phyloP scores from a whole-genome alignment of 306 rosid species.

The Quercus wislizeni region DNA sequence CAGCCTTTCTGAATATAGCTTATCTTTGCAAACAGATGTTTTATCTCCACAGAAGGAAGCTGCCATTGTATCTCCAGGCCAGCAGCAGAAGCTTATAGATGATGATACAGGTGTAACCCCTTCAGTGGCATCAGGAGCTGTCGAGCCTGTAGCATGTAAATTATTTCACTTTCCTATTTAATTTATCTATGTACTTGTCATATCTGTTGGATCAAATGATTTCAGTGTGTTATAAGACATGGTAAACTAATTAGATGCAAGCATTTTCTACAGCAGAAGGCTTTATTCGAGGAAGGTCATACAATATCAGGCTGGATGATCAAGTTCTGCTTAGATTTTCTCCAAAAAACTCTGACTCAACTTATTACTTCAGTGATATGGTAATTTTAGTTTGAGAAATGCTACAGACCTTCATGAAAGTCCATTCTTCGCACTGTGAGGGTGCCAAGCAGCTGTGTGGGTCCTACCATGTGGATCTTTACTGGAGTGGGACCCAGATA shows the following conservation, averaged over 20 bases:
- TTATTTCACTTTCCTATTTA: conserved; percentile 32
- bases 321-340: conserved; percentile 91
- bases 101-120: conserved; percentile 66
- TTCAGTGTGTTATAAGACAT: conserved; percentile 12
- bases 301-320: conserved; percentile 91
- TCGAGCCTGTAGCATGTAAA: conserved; percentile 72
- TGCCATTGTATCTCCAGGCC: conserved; percentile 52
- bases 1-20: conserved; percentile 32
- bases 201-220: conserved; percentile 1
- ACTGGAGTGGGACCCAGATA: not conserved
- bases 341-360: conserved; percentile 87
- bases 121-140: conserved; percentile 53
- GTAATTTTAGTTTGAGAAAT: conserved; percentile 32
- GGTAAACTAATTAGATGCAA: conserved; percentile 47
- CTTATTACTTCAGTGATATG: conserved; percentile 91
- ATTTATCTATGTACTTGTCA: conserved; percentile 6
- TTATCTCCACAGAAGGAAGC: conserved; percentile 51
- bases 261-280: conserved; percentile 97
- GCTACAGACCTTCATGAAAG: not conserved
- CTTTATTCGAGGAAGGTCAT: conserved; percentile 93
- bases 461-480: not conserved
- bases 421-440: not conserved
- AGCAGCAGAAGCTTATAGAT: conserved; percentile 50
- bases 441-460: not conserved
- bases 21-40: conserved; percentile 51